Conservation (phyloP, 441 rosid species). For the Brassica hybrid region DNA sequence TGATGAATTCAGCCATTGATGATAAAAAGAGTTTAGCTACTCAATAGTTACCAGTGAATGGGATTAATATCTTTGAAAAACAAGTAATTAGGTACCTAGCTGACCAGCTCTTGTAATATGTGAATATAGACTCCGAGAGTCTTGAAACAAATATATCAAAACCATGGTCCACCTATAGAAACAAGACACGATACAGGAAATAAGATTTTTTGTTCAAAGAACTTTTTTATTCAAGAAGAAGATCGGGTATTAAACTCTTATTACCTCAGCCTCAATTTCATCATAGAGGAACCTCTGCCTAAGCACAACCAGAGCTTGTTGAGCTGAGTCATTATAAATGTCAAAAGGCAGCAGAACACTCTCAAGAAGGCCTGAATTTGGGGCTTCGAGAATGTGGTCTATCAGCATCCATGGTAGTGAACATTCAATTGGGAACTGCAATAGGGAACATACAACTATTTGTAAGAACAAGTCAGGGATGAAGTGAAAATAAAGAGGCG, state of each 20-base stretch:
- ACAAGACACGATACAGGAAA: slow-evolving; percentile 37
- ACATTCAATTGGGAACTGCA: slow-evolving; percentile 97
- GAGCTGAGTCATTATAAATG: slow-evolving; percentile 98
- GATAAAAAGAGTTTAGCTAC: slow-evolving; percentile 39
- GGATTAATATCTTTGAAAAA: slow-evolving; percentile 27
- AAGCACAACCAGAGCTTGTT: slow-evolving; percentile 90
- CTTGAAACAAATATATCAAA: slow-evolving; percentile 94
- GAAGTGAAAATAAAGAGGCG: slow-evolving; percentile 21
- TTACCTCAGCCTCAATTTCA: slow-evolving; percentile 99
- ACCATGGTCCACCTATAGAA: slow-evolving; percentile 93
- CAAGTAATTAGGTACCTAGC: slow-evolving; percentile 67
- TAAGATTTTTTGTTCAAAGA: neutral
- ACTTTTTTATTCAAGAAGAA: slow-evolving; percentile 13
- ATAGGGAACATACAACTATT: slow-evolving; percentile 25
- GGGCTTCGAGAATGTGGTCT: slow-evolving; percentile 89
- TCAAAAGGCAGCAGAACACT: slow-evolving; percentile 95
- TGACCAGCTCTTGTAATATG: slow-evolving; percentile 99
- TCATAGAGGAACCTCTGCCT: slow-evolving; percentile 98
- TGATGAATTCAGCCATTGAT: slow-evolving; percentile 46
- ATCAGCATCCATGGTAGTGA: slow-evolving; percentile 99
- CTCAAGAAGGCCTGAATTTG: slow-evolving; percentile 88
- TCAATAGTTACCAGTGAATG: slow-evolving; percentile 21
- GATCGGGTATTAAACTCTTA: slow-evolving; percentile 10
- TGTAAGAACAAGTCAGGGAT: slow-evolving; percentile 25
- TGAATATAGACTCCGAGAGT: slow-evolving; percentile 84